Evolutionary conservation across 306 rosid genomes (phyloP).

Genomic region (Vigna mungo): DNA sequence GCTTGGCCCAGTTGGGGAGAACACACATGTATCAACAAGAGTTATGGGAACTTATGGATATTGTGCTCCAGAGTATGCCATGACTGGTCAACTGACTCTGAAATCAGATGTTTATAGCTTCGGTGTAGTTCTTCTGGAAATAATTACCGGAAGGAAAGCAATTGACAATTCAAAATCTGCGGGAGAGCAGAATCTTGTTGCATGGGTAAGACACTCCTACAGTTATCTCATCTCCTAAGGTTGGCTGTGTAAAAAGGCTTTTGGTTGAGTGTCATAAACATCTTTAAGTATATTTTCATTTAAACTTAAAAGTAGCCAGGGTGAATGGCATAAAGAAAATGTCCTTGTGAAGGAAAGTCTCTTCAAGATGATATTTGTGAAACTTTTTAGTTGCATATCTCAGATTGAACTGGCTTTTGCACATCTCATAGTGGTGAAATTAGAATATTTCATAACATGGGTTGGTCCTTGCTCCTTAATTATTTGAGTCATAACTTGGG

Average conservation of each 20-base stretch:
- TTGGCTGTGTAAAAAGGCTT: constrained; percentile 16
- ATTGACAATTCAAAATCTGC: constrained; percentile 79
- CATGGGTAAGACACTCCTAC: constrained; percentile 75
- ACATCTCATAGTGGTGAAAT: neutral
- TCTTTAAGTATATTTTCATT: constrained; percentile 1
- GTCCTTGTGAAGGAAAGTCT: too few species aligned
- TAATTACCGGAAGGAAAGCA: constrained; percentile 93
- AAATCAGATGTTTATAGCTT: constrained; percentile 98
- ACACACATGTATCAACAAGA: constrained; percentile 95
- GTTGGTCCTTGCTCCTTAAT: constrained; percentile 1
- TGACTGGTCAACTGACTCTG: constrained; percentile 90
- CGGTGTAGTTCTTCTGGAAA: constrained; percentile 94
- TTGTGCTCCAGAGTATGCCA: constrained; percentile 97
- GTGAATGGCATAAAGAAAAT: too few species aligned
- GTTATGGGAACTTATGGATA: constrained; percentile 99
- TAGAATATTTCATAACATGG: neutral
- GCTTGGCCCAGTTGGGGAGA: constrained; percentile 96
- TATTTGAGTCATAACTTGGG: constrained; percentile 28
- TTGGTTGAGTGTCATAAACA: constrained; percentile 18
- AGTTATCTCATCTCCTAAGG: constrained; percentile 16
- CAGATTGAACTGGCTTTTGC: too few species aligned
- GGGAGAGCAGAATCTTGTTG: constrained; percentile 95
- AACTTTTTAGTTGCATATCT: too few species aligned
- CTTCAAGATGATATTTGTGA: too few species aligned
- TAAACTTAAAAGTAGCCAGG: too few species aligned